Percentiles rank a stretch among this genome's conserved stretches.
These are phyloP conservation scores for Solanum lignicaule DNA, from an alignment of 257 asterid species.

Conservation along the genomic window DNA sequence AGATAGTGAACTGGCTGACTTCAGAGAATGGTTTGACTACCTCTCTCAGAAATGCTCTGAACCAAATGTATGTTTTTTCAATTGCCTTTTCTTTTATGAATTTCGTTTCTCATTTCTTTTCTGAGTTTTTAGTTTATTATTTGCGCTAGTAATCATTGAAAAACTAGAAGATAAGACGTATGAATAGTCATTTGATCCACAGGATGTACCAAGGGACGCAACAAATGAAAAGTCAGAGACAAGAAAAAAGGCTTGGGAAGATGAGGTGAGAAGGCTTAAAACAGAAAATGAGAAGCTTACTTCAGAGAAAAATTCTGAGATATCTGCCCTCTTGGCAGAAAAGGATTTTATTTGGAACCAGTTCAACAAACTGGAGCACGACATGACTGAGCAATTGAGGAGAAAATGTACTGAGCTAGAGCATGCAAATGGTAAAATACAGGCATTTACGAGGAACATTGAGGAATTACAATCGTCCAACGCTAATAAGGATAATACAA, in stretches of 20 bases:
- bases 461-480: conserved; percentile 44
- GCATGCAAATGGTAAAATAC: conserved; percentile 42
- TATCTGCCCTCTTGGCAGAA: conserved; percentile 52
- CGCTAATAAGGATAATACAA: conserved; percentile 13
- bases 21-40: conserved; percentile 35
- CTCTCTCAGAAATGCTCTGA: conserved; percentile 32
- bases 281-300: conserved; percentile 39
- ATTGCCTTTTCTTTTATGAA: background rate
- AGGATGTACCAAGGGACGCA: conserved; percentile 32
- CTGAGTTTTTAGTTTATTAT: background rate
- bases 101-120: background rate
- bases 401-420: conserved; percentile 39
- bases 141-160: background rate
- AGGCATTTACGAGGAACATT: conserved; percentile 20
- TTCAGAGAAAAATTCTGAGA: conserved; percentile 37
- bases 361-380: conserved; percentile 46
- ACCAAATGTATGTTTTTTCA: conserved; percentile 27
- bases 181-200: conserved; percentile 6
- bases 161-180: background rate
- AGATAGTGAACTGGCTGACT: conserved; percentile 46
- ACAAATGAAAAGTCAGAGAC: conserved; percentile 18
- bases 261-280: conserved; percentile 43
- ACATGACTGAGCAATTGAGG: conserved; percentile 27
- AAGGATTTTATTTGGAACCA: conserved; percentile 78
- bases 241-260: conserved; percentile 22